These are phyloP conservation scores for Silene uniflora DNA, from an alignment of 148 eudicot species.

Conservation along the genomic window DNA sequence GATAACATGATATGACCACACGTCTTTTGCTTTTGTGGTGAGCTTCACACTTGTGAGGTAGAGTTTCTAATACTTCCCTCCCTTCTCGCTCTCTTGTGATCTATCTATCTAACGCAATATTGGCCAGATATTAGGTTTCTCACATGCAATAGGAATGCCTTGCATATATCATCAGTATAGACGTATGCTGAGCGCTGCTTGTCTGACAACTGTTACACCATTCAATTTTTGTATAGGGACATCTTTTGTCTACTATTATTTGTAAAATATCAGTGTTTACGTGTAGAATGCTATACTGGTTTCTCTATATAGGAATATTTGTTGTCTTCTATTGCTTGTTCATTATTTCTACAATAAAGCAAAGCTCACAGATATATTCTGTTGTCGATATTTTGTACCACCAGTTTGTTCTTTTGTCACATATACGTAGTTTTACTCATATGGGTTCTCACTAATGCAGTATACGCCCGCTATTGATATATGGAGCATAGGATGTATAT, in stretches of 20 bases:
- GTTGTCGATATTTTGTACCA: not conserved
- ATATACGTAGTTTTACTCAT: not conserved
- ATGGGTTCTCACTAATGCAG: conserved; percentile 37
- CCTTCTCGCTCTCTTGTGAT: not conserved
- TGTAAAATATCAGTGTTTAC: not conserved
- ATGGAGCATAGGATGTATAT: conserved; percentile 98
- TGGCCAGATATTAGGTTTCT: not conserved
- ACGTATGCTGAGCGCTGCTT: not conserved
- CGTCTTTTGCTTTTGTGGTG: not conserved
- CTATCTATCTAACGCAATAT: not conserved
- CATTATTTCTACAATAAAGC: too few species aligned
- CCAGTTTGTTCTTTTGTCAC: not conserved
- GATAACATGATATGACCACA: not conserved
- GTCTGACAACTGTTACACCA: not conserved
- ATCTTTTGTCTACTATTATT: not conserved
- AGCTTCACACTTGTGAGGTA: too few species aligned
- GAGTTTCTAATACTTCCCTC: too few species aligned
- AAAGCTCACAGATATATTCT: not conserved
- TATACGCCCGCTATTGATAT: conserved; percentile 92
- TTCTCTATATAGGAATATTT: not conserved
- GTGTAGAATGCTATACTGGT: not conserved
- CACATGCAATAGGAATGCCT: not conserved
- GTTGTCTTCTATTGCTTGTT: not conserved
- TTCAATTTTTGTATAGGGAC: too few species aligned
- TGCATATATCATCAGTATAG: not conserved